Evolutionary conservation across 805 yeast genomes (phyloP).

Genomic region (Candida odintsovae): DNA sequence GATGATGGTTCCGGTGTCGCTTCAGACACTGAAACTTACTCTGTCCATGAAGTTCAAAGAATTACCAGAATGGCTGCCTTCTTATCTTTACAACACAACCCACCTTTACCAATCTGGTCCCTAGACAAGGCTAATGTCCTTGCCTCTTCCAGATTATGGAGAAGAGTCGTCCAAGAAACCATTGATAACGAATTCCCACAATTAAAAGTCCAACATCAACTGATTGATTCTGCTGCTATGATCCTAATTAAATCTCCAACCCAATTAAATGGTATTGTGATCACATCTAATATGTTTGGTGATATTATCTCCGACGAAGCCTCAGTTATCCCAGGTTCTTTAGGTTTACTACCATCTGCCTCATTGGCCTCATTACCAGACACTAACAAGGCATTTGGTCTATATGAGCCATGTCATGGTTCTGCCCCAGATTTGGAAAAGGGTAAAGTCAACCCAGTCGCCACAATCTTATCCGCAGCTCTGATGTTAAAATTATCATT

Average conservation of each 20-base stretch:
- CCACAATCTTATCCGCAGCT: conserved; percentile 92
- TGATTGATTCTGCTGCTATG: conserved; percentile 99
- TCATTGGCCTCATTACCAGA: conserved; percentile 97
- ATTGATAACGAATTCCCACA: conserved; percentile 88
- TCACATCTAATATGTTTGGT: conserved; percentile 96
- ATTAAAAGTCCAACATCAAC: conserved; percentile 81
- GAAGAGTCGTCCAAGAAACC: conserved; percentile 84
- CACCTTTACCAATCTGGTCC: conserved; percentile 94
- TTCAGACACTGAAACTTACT: conserved; percentile 88
- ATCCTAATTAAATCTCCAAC: conserved; percentile 89
- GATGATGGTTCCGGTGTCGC: conserved; percentile 86
- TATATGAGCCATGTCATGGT: conserved; percentile 98
- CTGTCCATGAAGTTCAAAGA: conserved; percentile 89
- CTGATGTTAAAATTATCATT: conserved; percentile 95
- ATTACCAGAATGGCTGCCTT: conserved; percentile 98
- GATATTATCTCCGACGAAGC: conserved; percentile 98
- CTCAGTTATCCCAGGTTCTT: conserved; percentile 94
- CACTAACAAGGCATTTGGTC: conserved; percentile 87
- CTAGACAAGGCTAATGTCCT: conserved; percentile 96
- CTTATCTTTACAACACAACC: conserved; percentile 86
- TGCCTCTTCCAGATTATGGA: conserved; percentile 95
- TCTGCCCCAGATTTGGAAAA: conserved; percentile 91
- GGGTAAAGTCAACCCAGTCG: conserved; percentile 91
- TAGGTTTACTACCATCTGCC: conserved; percentile 91
- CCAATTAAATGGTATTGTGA: conserved; percentile 83